These are phyloP conservation scores for Neoboletus brunneissimus DNA, from an alignment of 768 basidiomycete genomes.

Conservation along the genomic window DNA sequence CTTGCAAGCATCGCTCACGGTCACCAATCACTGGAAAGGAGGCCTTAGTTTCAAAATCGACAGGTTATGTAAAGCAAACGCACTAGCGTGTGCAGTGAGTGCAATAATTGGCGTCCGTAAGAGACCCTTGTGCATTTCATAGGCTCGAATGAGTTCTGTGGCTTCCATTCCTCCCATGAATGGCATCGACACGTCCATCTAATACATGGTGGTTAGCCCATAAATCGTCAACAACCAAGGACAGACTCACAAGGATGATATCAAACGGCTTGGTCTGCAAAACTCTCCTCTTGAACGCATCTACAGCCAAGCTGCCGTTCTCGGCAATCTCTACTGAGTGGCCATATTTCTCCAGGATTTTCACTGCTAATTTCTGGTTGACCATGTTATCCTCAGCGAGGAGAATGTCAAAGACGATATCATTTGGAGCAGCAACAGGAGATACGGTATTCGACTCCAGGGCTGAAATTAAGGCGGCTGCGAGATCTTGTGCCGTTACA, in stretches of 20 bases:
- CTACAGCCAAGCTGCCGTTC: constrained; percentile 91
- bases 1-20: constrained; percentile 69
- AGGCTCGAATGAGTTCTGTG: constrained; percentile 85
- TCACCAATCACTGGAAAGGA: constrained; percentile 79
- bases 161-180: constrained; percentile 99
- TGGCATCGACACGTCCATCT: constrained; percentile 99
- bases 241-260: constrained; percentile 75
- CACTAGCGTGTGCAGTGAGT: constrained; percentile 94
- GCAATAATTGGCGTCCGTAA: constrained; percentile 89
- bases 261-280: constrained; percentile 76
- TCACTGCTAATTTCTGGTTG: constrained; percentile 94
- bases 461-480: constrained; percentile 89
- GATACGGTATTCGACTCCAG: constrained; percentile 93
- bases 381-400: constrained; percentile 97
- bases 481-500: constrained; percentile 81
- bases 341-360: constrained; percentile 94
- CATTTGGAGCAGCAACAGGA: constrained; percentile 80
- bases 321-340: constrained; percentile 96
- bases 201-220: constrained; percentile 4
- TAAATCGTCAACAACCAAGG: background rate
- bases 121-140: constrained; percentile 71
- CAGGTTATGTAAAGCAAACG: constrained; percentile 33
- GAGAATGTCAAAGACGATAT: constrained; percentile 86
- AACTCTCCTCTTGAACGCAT: constrained; percentile 81
- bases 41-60: constrained; percentile 6